Evolutionary conservation across 345 rosid species (phyloP), one percentile per base, ranked within the genome.

Genomic region (Arabidopsis suecica): DNA sequence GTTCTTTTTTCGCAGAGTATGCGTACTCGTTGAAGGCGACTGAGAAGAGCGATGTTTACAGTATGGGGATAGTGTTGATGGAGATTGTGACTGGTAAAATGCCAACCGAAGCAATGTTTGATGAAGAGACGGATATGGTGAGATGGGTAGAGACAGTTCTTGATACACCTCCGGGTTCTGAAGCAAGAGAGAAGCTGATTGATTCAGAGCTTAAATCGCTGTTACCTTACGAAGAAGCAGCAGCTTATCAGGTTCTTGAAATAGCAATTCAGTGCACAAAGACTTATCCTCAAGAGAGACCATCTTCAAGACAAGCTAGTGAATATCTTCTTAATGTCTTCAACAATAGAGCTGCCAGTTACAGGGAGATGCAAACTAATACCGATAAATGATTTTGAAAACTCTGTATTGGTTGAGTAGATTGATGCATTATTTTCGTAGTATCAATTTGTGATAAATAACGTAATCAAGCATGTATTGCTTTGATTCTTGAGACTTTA

Each of bases 31-130:
- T 87, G 41, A 91, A 89, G 82, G 91, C 91, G 8, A 86, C 88
- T 2, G 98, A 91, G 82, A 94, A 87, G 81, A 88, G 89, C 18
- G 98, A 94, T 71, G 96, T 95, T 18, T 95, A 86, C 74, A 95
- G 97, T 60, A 80, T 89, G 88, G 97, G 99, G 1, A 92, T 95
- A 7, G 94, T 95, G 79, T 82, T 92, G 65, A 88, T 95, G 83
- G 99, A 95, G 89, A 87, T 95, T 12, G 93, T 95, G 4, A 84
- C 85, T 0, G 99, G 99, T 51, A 92, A 83, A 78, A 86, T 83
- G 88, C 98, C 99, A 10, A 92, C 94, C 0, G 98, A 87, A 61
- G 82, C 71, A 30, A 16, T 50, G 8, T 95, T 88, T 18, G 90
- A 81, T 32, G 80, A 71, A 51, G 97, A 90, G 9, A 82, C 81